Base-by-base conservation (phyloP, 495 filamentous ascomycete genomes). In the Neurospora sp. region DNA sequence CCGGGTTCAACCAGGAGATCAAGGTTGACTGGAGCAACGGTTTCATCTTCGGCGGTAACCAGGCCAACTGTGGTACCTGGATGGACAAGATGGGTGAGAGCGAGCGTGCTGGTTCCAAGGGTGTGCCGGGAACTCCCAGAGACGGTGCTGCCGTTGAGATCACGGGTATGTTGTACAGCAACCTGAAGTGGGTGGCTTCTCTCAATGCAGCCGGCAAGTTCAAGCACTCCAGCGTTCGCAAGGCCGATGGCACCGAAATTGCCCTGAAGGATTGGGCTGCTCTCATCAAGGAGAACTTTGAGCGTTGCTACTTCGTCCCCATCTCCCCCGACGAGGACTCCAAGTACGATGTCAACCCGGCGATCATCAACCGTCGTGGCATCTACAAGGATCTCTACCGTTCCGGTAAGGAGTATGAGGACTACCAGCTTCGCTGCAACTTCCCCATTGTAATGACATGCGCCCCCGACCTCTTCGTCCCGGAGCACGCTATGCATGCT, bases 41-140 rank as follows among this genome's bases (percentile, higher is more conserved):
- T 20, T 86, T 99, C 70, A 90, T 99, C 73, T 97, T 94, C 75
- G 96, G 96, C 44, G 96, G 96, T 42, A 98, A 91, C 75, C 93
- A 98, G 79, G 84, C 83, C 79, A 99, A 99, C 78, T 99, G 96
- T 77, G 96, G 96, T 71, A 99, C 96, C 5, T 99, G 96, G 96
- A 97, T 97, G 91, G 96, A 99, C 83, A 99, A 99, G 86, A 99
- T 98, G 96, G 96, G 96, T n/a, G 96, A 99, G 81, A 97, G 93
- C 72, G 88, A 92, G 71, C 92, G 90, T 72, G 96, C 96, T 31
- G 90, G 92, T 44, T 96, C 89, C 77, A 98, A 97, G 84, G 96
- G 96, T 70, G 83, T 96, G n/a, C 96, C 96, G 0, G 96, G 94
- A 3, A 98, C 96, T 37, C 96, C 96, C 42, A 89, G 96, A 77